Base-by-base conservation (phyloP, 2,329 filamentous ascomycete species). In the Alternaria solani region DNA sequence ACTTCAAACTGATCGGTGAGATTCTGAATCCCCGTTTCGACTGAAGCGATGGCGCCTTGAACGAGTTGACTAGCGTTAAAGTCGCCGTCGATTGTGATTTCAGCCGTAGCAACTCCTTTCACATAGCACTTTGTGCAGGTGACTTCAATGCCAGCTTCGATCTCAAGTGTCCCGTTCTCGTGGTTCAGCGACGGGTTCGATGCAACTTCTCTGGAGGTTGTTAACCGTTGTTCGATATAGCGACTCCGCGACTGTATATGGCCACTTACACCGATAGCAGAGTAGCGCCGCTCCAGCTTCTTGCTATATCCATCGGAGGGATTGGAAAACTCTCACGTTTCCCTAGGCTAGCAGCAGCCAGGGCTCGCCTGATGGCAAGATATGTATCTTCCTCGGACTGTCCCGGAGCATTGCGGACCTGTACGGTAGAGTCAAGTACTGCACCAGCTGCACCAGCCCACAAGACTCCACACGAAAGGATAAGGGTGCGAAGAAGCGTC, bases 81-180 rank as follows among this genome's bases (percentile, higher is more conserved):
- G 4, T 77, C 68, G 7, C 76, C 75, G 3, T 77, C 73, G 8
- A 85, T 75, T 0, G 72, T 80, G 25, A 87, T 72, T 20, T 80
- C 69, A 2, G 81, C 81, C 9, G 71, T 80, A 11, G 81, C 83
- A 5, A 65, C 70, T 43, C 83, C 84, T 57, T 82, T 83, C 55
- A 86, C 70, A 66, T 86, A 87, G 66, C 85, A 87, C 5, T 74
- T 82, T 4, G 74, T 78, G 68, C 84, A 86, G 11, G 76, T 75
- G 34, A 85, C 78, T 49, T 83, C 75, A n/a, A 84, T 65, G 3
- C 72, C 64, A 20, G 60, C 65, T 12, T 47, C 42, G 8, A 69
- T 42, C 4, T 69, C 57, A 11, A 68, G 54, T 4, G 55, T 59
- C 7, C 48, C 41, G 12, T 59, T 57, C 5, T 58, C 30, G 7